A percentile compares a stretch with the other conserved stretches of the same genome.
Conservation (phyloP, 2,329 filamentous ascomycete species). For the Whalleya microplaca region DNA sequence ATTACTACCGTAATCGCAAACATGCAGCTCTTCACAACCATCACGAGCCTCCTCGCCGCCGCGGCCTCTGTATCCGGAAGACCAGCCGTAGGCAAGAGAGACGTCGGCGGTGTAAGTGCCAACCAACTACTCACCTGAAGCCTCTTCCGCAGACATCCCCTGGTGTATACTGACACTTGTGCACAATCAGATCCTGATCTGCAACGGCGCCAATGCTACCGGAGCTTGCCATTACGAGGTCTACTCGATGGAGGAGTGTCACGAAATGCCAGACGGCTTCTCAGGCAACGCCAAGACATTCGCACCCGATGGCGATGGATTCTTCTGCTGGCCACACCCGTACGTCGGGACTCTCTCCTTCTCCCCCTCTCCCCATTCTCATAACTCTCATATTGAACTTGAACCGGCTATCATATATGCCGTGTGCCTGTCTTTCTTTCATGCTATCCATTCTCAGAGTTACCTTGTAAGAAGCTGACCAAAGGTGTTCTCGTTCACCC, state of each 20-base stretch:
- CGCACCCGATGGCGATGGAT: conserved; percentile 52
- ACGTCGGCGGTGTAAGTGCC: conserved; percentile 51
- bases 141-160: not conserved
- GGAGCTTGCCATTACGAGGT: conserved; percentile 49
- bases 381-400: too few species aligned
- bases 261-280: conserved; percentile 48
- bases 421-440: too few species aligned
- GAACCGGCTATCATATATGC: too few species aligned
- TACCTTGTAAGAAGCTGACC: too few species aligned
- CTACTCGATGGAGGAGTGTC: conserved; percentile 49
- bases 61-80: conserved; percentile 29
- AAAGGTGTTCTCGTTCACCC: too few species aligned
- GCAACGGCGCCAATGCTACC: conserved; percentile 54
- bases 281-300: conserved; percentile 51
- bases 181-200: conserved; percentile 51
- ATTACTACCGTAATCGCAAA: not conserved
- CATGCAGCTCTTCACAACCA: conserved; percentile 32
- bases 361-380: too few species aligned
- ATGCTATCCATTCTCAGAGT: too few species aligned
- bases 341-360: too few species aligned
- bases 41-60: conserved; percentile 29
- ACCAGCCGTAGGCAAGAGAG: conserved; percentile 44
- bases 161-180: too few species aligned
- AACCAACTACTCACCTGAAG: not conserved
- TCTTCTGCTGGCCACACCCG: conserved; percentile 51